Percentiles rank a stretch among this genome's conserved stretches.
Conservation (phyloP, 2,329 filamentous ascomycete species). For the Colletotrichum echinochloae region DNA sequence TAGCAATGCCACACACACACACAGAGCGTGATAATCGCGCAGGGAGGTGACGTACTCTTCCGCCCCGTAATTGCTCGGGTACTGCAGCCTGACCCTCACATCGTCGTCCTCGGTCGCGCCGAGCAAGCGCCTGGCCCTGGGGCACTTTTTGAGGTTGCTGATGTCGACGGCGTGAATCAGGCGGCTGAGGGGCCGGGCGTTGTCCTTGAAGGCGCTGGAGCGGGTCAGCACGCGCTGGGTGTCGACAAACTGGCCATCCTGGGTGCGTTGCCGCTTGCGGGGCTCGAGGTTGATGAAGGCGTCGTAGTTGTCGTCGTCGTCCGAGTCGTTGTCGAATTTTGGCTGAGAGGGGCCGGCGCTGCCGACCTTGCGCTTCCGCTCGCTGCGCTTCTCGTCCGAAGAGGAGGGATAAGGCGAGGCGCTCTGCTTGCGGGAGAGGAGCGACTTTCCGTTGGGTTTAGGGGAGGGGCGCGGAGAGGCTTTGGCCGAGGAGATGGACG, state of each 20-base stretch:
- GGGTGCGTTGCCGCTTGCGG: constrained; percentile 61
- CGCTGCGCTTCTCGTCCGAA: constrained; percentile 39
- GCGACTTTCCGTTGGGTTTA: constrained; percentile 46
- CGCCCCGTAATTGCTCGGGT: constrained; percentile 78
- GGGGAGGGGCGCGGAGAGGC: constrained; percentile 55
- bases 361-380: constrained; percentile 40
- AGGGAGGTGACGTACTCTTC: constrained; percentile 67
- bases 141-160: constrained; percentile 34
- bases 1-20: constrained; percentile 44
- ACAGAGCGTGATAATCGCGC: constrained; percentile 39
- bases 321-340: constrained; percentile 63
- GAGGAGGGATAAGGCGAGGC: constrained; percentile 56
- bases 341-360: constrained; percentile 38
- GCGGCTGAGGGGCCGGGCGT: constrained; percentile 44
- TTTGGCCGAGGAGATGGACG: constrained; percentile 50
- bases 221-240: constrained; percentile 61
- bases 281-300: constrained; percentile 53
- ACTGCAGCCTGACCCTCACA: constrained; percentile 78
- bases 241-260: constrained; percentile 58
- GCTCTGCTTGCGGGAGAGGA: constrained; percentile 54
- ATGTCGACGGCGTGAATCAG: constrained; percentile 69
- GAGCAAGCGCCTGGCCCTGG: constrained; percentile 37
- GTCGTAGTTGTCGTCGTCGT: constrained; percentile 64
- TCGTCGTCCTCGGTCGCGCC: constrained; percentile 55
- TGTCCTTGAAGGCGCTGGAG: constrained; percentile 54